Base-by-base conservation (phyloP, 176 grass and related monocot genomes). In the Secale cereale region DNA sequence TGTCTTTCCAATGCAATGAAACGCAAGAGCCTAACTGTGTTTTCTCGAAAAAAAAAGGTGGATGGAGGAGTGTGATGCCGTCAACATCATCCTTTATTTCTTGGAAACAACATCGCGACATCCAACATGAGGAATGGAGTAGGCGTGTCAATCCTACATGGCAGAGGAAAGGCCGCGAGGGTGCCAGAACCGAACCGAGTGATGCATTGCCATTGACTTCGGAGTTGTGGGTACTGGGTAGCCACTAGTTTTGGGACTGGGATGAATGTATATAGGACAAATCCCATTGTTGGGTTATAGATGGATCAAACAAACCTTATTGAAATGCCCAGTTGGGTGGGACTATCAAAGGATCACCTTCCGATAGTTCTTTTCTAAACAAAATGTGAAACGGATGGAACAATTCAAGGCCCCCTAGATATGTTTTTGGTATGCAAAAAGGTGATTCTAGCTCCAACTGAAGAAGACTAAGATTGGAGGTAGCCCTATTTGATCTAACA, bases 351-450 rank as follows among this genome's bases (percentile, higher is more conserved):
- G 8, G 3, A 74, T 48, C 71, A 48, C 25, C 71, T 29, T 48
- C 71, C 2, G 7, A 46, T 28, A 41, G 23, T 4, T 73, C 5
- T 72, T 13, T 40, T 26, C 13, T 43, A 15, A 8, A 43, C 23
- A 22, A 23, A 46, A 31, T 31, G 39, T 50, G 26, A n/a, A 69
- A 82, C 12, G n/a, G 52, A 77, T 77, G 46, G 16, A 76, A 66
- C 29, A 13, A 76, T 37, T 52, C 26, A 78, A 78, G 45, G 62
- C 41, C 78, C 56, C 13, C 10, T 28, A 54, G 4, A 56, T 29
- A 23, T 30, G 1, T 59, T 76, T 65, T 77, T 77, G 48, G 52
- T 83, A 62, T 45, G 41, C 25, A 83, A 60, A 60, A 85, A 85
- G 20, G 60, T 37, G 40, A 31, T 2, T 76, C 59, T 31, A 52